Percentiles rank a stretch among this genome's conserved stretches.
These are phyloP conservation scores for Mucor piriformis DNA, from an alignment of 371 early-diverging fungal genomes.

Conservation along the genomic window DNA sequence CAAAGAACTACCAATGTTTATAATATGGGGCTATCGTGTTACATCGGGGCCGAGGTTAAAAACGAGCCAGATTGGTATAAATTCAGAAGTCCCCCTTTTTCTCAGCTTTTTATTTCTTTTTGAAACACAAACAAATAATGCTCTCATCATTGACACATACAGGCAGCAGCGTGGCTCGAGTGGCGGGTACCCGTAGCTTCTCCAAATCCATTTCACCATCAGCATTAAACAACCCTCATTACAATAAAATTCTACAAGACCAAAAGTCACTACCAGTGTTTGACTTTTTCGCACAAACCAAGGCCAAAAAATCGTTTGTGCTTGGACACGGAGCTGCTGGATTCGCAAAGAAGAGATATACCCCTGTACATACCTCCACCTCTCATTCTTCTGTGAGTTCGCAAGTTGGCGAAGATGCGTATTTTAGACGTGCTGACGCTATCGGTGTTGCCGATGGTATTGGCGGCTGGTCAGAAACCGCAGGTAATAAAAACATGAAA, in stretches of 20 bases:
- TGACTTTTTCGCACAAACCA: conserved; percentile 26
- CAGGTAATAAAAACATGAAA: conserved; percentile 25
- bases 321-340: conserved; percentile 29
- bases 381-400: conserved; percentile 37
- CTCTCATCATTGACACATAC: too few species aligned
- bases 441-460: conserved; percentile 87
- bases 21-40: too few species aligned
- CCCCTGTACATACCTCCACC: neutral
- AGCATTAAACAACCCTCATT: conserved; percentile 13
- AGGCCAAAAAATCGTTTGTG: conserved; percentile 21
- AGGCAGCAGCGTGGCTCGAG: too few species aligned
- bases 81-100: too few species aligned
- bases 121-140: too few species aligned
- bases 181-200: neutral
- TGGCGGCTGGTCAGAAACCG: conserved; percentile 73
- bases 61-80: too few species aligned
- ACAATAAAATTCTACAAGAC: neutral
- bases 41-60: too few species aligned
- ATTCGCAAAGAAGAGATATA: conserved; percentile 26
- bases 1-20: too few species aligned
- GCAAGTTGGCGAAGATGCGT: conserved; percentile 85
- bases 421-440: conserved; percentile 75
- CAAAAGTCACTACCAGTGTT: conserved; percentile 25
- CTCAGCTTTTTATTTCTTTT: too few species aligned
- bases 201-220: conserved; percentile 13